Base-by-base conservation (phyloP, 805 yeast genomes). In the Wickerhamomyces alni region DNA sequence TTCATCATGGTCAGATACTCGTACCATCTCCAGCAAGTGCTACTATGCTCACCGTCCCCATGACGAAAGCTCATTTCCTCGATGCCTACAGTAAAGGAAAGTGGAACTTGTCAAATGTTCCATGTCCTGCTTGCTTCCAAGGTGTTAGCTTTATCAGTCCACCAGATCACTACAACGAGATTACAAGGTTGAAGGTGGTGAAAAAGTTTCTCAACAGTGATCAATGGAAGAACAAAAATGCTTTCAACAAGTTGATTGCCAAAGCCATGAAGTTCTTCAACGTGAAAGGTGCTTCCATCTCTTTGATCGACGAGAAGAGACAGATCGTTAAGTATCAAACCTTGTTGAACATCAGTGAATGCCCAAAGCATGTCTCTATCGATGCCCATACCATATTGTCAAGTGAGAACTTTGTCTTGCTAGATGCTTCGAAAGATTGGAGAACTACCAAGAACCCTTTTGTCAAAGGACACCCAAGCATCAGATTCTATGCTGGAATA, bases 351-450 rank as follows among this genome's bases (percentile, higher is more conserved):
- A 59, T 72, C 40, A 64, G 58, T n/a, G 75, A 68, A 41, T 68
- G 77, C 36, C 77, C 78, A 11, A 64, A 87, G 38, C 59, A 57
- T 17, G 61, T 77, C 2, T 77, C 87, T 8, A 58, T 84, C 34
- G 93, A 84, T 54, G 77, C 77, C 8, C 91, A 84, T 59, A 67
- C 87, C 0, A 67, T 84, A 2, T 59, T 84, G 27, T 80, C 88
- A 0, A 57, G 65, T 7, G 77, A 68, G 2, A 67, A 70, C 44
- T 73, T 84, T 39, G 62, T 77, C 4, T 47, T 84, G 8, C 54
- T 68, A 5, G 85, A 83, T 55, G 79, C 88, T 3, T 57, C 76
- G 5, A 61, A 62, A 27, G 94, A 84, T 53, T 84, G 94, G 93
- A 66, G 94, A 54, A 72, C 80, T 4, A 51, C 59, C 15, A 61